A percentile compares a stretch with the other conserved stretches of the same genome.
These are phyloP conservation scores for Lathyrus sativus DNA, from an alignment of 306 rosid genomes.

Conservation along the genomic window DNA sequence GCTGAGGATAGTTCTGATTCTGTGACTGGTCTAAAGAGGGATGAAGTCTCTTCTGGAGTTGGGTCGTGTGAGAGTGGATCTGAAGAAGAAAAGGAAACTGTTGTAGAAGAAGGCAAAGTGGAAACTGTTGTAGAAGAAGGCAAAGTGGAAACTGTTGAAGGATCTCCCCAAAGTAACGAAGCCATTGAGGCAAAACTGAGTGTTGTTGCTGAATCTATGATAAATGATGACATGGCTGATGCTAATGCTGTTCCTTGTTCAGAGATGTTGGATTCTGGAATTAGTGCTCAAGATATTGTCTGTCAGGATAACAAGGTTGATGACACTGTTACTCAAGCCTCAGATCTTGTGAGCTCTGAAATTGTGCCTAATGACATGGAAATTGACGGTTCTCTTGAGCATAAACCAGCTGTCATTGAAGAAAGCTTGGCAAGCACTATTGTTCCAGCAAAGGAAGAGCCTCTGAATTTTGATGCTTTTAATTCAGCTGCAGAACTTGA, in stretches of 20 bases:
- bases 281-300: conserved; percentile 45
- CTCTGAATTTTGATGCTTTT: conserved; percentile 61
- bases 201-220: conserved; percentile 35
- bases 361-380: conserved; percentile 44
- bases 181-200: conserved; percentile 19
- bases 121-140: conserved; percentile 49
- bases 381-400: conserved; percentile 46
- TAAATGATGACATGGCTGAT: conserved; percentile 33
- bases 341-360: conserved; percentile 37
- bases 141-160: conserved; percentile 42
- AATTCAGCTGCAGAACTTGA: conserved; percentile 80
- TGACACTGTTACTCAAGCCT: conserved; percentile 34
- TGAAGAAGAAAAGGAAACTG: conserved; percentile 72
- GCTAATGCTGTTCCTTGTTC: conserved; percentile 37
- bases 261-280: conserved; percentile 36
- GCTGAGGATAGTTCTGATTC: conserved; percentile 69
- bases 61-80: conserved; percentile 66
- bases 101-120: conserved; percentile 44
- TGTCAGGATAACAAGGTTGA: conserved; percentile 39
- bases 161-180: conserved; percentile 32
- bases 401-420: conserved; percentile 41
- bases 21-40: conserved; percentile 59
- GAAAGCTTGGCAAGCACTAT: conserved; percentile 46
- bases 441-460: conserved; percentile 46
- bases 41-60: conserved; percentile 51